Evolutionary conservation across 768 basidiomycete genomes (phyloP), one percentile per base, ranked within the genome.

Genomic region (Naganishia vishniacii): DNA sequence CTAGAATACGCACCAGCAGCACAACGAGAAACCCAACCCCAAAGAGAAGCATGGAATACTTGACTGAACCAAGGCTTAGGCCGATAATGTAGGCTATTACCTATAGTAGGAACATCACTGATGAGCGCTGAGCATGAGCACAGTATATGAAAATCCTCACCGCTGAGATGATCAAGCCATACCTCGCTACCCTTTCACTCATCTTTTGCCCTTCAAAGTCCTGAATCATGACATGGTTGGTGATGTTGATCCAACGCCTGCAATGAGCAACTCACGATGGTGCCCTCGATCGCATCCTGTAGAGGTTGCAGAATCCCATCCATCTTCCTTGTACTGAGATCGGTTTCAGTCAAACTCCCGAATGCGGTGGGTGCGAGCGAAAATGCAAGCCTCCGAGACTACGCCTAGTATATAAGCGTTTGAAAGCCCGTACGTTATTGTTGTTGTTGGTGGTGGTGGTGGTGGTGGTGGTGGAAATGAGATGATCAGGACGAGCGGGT

Each of bases 121-220:
- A 25, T 3, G 37, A 11, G 16, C 6, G 2, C 2, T 56, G 18
- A 56, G 53, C 11, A 25, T 40, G 34, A 18, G 32, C n/a, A 3
- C 2, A 3, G 13, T 56, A 7, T 13, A 15, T 1, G 37, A 37
- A 37, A 23, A n/a, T 20, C 9, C 53, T 40, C 20, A 56, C 53
- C 11, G 53, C 53, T 23, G 53, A 41, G 28, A 56, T 18, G 20
- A 56, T 56, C 37, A 56, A 40, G n/a, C 53, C 53, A 41, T 56
- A 56, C 15, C n/a, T 56, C 15, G 53, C 32, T 40, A 56, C 26
- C 53, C 37, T 15, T 40, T 56, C 53, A 16, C 32, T 41, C 5
- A 34, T 26, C 26, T 56, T 56, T 34, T 56, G 53, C 23, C 53
- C 53, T 26, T 56, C 53, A 31, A 56, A 56, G n/a, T 56, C 53